Base-by-base conservation (phyloP, 495 filamentous ascomycete genomes). In the Trichoderma asperelloides region DNA sequence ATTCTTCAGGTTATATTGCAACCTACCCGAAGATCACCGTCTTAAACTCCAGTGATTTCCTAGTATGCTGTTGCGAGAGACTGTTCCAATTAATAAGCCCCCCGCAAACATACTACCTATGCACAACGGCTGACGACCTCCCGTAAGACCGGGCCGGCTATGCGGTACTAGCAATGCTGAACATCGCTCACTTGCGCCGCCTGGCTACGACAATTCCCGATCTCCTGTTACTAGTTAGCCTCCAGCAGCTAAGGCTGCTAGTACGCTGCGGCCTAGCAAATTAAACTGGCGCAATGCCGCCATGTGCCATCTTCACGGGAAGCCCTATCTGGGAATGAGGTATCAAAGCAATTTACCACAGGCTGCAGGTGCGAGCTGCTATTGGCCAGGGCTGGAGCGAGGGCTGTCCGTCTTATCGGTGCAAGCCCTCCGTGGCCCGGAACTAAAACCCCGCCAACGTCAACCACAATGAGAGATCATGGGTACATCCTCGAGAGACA, bases 371-470 rank as follows among this genome's bases (percentile, higher is more conserved):
- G 55, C 13, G 55, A 3, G 55, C 55, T 60, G 55, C 55, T 2
- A 60, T 60, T 60, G 55, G 55, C 55, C 55, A 60, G 9, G 55
- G 55, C 55, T 30, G 3, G 16, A 4, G 55, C 16, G 55, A 30
- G 55, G 55, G 55, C 55, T 28, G 28, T 60, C 55, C 55, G 55
- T 30, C 55, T 60, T 60, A 60, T 60, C 55, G 55, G 55, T 9
- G 55, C 25, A 60, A 25, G 55, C 28, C 11, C 55, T 60, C 55
- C 55, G 55, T 60, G 25, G 23, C 25, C 55, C 55, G 55, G 55
- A 30, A 11, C 55, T 60, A 60, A 57, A 60, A 60, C 55, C 55
- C 55, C 55, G 55, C 55, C 55, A 60, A 28, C 3, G 11, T 30
- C 55, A 60, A 30, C 55, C 27, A 60, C 9, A 27, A 60, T 12